phyloP scores from a whole-genome alignment of 2,329 filamentous ascomycete genomes.

The Penicillium fuscoglaucum region DNA sequence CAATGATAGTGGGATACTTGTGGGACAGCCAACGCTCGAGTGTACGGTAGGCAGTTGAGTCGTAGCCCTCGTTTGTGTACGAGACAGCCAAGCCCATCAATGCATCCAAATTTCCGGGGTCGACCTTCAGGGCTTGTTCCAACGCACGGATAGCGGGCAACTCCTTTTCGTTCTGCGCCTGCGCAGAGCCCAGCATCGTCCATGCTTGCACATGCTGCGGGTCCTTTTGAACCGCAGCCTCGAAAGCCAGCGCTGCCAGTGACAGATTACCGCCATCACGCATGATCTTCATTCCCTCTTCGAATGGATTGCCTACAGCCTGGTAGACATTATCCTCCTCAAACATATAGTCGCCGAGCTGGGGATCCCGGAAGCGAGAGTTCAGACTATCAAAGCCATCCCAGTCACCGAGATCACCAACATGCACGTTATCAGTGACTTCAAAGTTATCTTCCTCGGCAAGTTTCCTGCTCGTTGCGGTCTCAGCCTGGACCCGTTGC shows the following conservation, averaged over 20 bases:
- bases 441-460: slow-evolving; percentile 61
- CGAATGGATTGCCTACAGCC: slow-evolving; percentile 78
- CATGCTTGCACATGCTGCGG: slow-evolving; percentile 86
- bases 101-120: slow-evolving; percentile 81
- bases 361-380: slow-evolving; percentile 70
- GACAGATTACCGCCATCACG: slow-evolving; percentile 91
- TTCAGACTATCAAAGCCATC: slow-evolving; percentile 69
- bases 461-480: slow-evolving; percentile 55
- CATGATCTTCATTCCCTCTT: slow-evolving; percentile 91
- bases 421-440: slow-evolving; percentile 49
- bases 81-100: slow-evolving; percentile 95
- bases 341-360: slow-evolving; percentile 87
- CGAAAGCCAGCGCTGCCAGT: slow-evolving; percentile 88
- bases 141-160: slow-evolving; percentile 90
- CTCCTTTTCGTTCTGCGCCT: slow-evolving; percentile 99
- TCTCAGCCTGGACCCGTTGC: slow-evolving; percentile 50
- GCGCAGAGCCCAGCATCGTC: slow-evolving; percentile 86
- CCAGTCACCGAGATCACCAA: slow-evolving; percentile 80
- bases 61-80: slow-evolving; percentile 98
- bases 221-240: slow-evolving; percentile 90
- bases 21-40: slow-evolving; percentile 95
- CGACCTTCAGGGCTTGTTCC: slow-evolving; percentile 84
- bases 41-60: slow-evolving; percentile 93
- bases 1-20: slow-evolving; percentile 83
- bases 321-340: slow-evolving; percentile 92